Evolutionary conservation across 345 rosid species (phyloP), one percentile per base, ranked within the genome.

Genomic region (Rubroshorea leprosula): DNA sequence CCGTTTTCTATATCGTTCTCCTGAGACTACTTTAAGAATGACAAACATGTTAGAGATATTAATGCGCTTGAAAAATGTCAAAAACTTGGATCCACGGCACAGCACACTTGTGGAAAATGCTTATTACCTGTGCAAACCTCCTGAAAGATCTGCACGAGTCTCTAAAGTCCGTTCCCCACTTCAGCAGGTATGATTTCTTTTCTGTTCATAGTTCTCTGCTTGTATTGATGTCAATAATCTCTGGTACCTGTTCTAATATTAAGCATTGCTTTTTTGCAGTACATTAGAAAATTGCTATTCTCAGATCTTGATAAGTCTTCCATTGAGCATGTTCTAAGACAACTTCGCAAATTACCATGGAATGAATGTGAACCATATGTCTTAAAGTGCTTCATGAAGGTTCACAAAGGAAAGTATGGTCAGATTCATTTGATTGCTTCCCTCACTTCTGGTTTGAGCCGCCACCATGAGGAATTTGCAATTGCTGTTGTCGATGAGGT

Each of bases 401-500:
- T 90, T 51, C 93, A 90, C 74, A 87, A 73, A 67, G 99, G 99
- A 56, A 94, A 90, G 71, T 94, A 87, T 70, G 90, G 97, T 58
- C 99, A 94, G 72, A 94, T 94, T 72, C 96, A 94, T 70, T 76
- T 94, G 80, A 73, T 90, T 81, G 99, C 97, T 67, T 90, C 97
- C 61, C 89, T 94, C 65, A 94, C 97, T 67, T 84, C 96, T 76
- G 93, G 96, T 73, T 83, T 94, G 78, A 90, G 96, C 67, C 90
- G 93, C 67, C 81, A 94, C 81, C 99, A 90, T 78, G 99, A 90
- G 78, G 95, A 87, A 70, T 90, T 94, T 80, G 84, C 96, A 0
- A 96, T 94, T 49, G 95, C 95, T 57, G 93, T 94, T 72, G 97
- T 90, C 69, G 99, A 94, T 66, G 99, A 94, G 99, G 99, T 94